Base-by-base conservation (phyloP, 352 stramenopile genomes). In the Phytophthora syringae region DNA sequence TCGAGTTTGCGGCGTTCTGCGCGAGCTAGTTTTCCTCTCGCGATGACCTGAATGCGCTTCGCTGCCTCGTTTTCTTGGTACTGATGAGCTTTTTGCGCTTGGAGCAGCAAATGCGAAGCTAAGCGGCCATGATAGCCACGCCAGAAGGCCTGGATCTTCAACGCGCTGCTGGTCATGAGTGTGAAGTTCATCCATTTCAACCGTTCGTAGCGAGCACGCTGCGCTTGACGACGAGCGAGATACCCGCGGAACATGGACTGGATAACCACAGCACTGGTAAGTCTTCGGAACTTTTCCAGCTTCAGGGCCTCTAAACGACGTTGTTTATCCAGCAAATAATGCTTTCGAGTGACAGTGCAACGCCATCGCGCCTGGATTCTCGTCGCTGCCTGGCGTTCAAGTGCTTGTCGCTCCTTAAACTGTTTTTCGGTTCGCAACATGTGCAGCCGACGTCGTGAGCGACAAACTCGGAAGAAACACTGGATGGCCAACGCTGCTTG, bases 121-220 rank as follows among this genome's bases (percentile, higher is more conserved):
- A 91, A 51, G 0, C 85, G 84, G 16, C 80, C 84, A 45, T 91
- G 84, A 55, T 79, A 91, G 0, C 86, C 86, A n/a, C 88, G 80
- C 83, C 84, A 96, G 27, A 70, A 79, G 0, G 77, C 72, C 54
- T 96, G 88, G 49, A 95, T 93, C n/a, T 78, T 79, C 11, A 95
- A 67, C 10, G 83, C 86, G 16, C 77, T 85, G 21, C 68, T 70
- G 44, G 92, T 80, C 75, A 92, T 72, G 10, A 84, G 53, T 5
- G 79, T 77, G 2, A 83, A 64, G 43, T 90, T 80, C 66, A 89
- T 75, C 77, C 76, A 89, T 65, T 88, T 87, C 40, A 94, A 76
- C 58, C 81, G 81, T 40, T 93, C 82, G 53, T 79, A 85, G 9
- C 84, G 83, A 48, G 71, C 59, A 7, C 70, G 72, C 47, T 90